These are phyloP conservation scores for Zalaria obscura DNA, from an alignment of 2,329 filamentous ascomycete species.

Conservation along the genomic window DNA sequence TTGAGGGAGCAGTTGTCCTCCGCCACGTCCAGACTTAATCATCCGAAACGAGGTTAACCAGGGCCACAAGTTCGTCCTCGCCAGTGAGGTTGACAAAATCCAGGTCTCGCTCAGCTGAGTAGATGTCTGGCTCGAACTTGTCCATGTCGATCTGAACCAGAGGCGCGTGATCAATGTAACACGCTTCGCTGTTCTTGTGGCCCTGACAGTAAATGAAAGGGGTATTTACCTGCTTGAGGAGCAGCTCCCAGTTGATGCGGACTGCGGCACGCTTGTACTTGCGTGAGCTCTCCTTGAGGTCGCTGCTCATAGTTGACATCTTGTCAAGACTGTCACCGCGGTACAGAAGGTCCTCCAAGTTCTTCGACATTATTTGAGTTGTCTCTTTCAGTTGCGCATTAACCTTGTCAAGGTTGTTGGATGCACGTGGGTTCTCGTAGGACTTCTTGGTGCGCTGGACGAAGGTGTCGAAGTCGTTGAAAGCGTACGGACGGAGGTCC, in stretches of 20 bases:
- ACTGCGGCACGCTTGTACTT: slow-evolving; percentile 91
- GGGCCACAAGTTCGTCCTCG: no score
- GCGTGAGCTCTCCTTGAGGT: slow-evolving; percentile 79
- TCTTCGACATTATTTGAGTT: slow-evolving; percentile 99
- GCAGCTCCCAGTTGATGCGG: slow-evolving; percentile 92
- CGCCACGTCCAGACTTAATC: no score
- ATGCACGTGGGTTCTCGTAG: slow-evolving; percentile 82
- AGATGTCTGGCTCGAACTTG: no score
- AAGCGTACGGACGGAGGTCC: slow-evolving; percentile 77
- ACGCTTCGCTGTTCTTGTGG: no score
- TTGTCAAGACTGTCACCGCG: slow-evolving; percentile 85
- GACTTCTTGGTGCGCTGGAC: slow-evolving; percentile 85
- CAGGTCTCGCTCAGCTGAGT: no score
- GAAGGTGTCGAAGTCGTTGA: slow-evolving; percentile 96
- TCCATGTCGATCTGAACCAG: no score
- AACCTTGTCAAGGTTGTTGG: slow-evolving; percentile 84
- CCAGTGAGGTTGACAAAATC: no score
- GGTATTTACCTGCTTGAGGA: slow-evolving; percentile 63
- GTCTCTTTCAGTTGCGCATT: slow-evolving; percentile 97
- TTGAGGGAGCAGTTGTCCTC: not conserved
- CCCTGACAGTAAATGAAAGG: no score
- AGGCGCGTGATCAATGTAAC: no score
- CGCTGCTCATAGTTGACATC: slow-evolving; percentile 88
- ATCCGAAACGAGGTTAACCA: no score
- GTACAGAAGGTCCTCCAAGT: slow-evolving; percentile 95